Evolutionary conservation across 192 early-diverging fungal species (phyloP), one percentile per base, ranked within the genome.

Genomic region (Podila epigama): DNA sequence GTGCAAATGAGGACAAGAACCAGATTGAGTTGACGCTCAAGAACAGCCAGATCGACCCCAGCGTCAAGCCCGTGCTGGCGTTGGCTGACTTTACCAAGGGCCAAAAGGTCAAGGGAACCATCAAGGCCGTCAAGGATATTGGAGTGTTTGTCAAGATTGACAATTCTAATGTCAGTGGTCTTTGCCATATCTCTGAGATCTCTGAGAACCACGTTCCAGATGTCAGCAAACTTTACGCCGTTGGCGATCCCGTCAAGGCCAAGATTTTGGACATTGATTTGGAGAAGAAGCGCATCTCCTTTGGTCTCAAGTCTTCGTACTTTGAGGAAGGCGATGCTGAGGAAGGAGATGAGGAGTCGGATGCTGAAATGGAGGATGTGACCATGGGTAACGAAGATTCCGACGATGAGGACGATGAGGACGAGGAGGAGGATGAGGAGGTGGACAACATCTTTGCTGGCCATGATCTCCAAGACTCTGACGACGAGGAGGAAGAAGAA

Each of bases 291-390:
- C 82, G 87, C 13, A 77, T 96, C 28, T 83, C 84, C 5, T 88
- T 97, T 42, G 92, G 94, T 51, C 86, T 96, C 20, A 96, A 94
- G 85, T 87, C 93, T 2, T 92, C 90, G 8, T 94, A 93, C 77
- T 96, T 97, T 87, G 69, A 82, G 22, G 88, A 85, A 22, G 83
- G 64, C 31, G 88, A 89, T 50, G 75, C 62, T 2, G 81, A 81
- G 20, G 67, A 59, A 18, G 81, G 69, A 41, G 81, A 80, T 6
- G 82, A 53, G 40, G 37, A 34, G 66, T 60, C 37, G 60, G 44
- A 65, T 28, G 55, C 51, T 5, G 60, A 51, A 29, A 42, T 50
- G 22, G 60, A 63, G 10, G 83, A 58, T 36, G 56, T 77, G 11
- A 69, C 66, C 36, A 70, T 52, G 27, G 70, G 42, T 4, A 63